phyloP scores from a whole-genome alignment of 192 early-diverging fungal genomes.

The Glomus cerebriforme region DNA sequence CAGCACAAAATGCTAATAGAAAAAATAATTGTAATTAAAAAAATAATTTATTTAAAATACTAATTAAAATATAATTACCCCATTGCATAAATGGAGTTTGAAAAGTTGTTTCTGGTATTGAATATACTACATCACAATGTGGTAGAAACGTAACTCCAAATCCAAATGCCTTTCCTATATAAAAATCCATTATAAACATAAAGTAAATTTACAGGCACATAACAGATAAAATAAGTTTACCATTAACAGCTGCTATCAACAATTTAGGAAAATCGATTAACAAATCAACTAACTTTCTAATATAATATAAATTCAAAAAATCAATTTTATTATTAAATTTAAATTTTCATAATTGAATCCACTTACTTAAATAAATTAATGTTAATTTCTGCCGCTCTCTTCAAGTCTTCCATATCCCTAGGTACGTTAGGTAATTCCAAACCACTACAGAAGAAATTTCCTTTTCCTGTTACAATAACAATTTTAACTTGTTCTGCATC shows the following conservation, averaged over 20 bases:
- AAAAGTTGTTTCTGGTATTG: conserved; percentile 64
- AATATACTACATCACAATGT: conserved; percentile 71
- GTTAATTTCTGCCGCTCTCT: not conserved
- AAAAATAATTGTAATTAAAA: not conserved
- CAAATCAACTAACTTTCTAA: not conserved
- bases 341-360: not conserved
- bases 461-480: conserved; percentile 63
- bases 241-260: conserved; percentile 72
- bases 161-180: conserved; percentile 64
- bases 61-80: conserved; percentile 39
- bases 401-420: conserved; percentile 27
- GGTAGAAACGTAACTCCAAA: conserved; percentile 67
- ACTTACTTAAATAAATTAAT: not conserved
- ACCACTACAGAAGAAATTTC: conserved; percentile 66
- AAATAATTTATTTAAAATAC: no score
- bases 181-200: not conserved
- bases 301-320: not conserved
- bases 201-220: not conserved
- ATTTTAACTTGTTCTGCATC: conserved; percentile 51
- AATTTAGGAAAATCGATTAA: conserved; percentile 70
- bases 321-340: not conserved
- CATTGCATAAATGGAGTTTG: conserved; percentile 76
- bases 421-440: conserved; percentile 53
- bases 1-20: conserved; percentile 62
- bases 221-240: conserved; percentile 26